These are phyloP conservation scores for Carallia brachiata DNA, from an alignment of 345 rosid species.

Conservation along the genomic window DNA sequence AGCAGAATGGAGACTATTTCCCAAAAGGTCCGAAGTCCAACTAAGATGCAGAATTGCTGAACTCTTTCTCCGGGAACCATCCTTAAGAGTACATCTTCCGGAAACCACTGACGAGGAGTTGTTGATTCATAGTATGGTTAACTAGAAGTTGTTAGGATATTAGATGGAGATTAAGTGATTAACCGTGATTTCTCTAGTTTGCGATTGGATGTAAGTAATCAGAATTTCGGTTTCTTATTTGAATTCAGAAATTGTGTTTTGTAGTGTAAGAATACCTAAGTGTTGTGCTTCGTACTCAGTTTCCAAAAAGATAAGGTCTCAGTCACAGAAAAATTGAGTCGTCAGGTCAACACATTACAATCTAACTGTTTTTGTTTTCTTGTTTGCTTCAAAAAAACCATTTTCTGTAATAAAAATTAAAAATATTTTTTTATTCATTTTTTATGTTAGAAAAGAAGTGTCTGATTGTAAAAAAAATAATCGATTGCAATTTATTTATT, in stretches of 20 bases:
- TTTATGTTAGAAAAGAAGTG: too few relatives aligned
- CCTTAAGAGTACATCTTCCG: constrained; percentile 10
- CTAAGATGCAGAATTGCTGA: constrained; percentile 17
- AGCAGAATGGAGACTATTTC: constrained; percentile 29
- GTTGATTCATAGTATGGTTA: constrained; percentile 19
- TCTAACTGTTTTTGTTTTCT: too few relatives aligned
- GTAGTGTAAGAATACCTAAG: constrained; percentile 4
- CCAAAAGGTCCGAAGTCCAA: constrained; percentile 31
- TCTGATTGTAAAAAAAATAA: too few relatives aligned
- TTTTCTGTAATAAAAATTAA: too few relatives aligned
- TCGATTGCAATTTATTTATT: too few relatives aligned
- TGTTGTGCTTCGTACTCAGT: too few relatives aligned
- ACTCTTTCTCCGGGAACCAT: not conserved
- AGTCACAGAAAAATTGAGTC: too few relatives aligned
- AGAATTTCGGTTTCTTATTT: constrained; percentile 7
- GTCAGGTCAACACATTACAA: too few relatives aligned
- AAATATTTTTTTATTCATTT: too few relatives aligned
- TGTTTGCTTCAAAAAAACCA: too few relatives aligned
- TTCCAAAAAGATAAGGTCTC: too few relatives aligned
- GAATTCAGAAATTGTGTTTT: constrained; percentile 5
- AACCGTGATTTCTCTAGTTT: constrained; percentile 16
- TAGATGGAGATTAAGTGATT: constrained; percentile 25
- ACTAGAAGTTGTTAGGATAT: constrained; percentile 15
- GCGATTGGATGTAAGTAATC: constrained; percentile 1
- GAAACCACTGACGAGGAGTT: constrained; percentile 14